Base-by-base conservation (phyloP, 345 rosid genomes). In the Clarkia xantiana region DNA sequence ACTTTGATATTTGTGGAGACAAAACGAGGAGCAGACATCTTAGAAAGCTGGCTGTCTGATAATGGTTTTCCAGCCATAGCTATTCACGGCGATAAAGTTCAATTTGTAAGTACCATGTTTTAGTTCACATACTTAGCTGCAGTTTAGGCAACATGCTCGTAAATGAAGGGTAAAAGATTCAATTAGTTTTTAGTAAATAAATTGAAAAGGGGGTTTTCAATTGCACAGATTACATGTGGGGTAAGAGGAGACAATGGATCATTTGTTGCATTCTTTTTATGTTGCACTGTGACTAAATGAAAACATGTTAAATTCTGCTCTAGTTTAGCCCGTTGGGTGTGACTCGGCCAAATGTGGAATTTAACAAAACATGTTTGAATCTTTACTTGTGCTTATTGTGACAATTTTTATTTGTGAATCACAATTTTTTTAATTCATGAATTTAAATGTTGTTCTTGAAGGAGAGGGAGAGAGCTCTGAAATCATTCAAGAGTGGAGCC, bases 1-100 rank as follows among this genome's bases (percentile, higher is more conserved):
- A 77, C 83, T 40, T 55, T 77, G 18, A 60, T 77, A 43, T 77
- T 77, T 60, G 77, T 74, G 52, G 77, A 77, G 64, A 77, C 83
- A 0, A 77, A 77, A 53, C 61, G 62, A 55, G 79, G 79, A 14
- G 83, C 83, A 0, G 83, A 77, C 74, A 62, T 68, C 51, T 60
- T 77, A 15, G 79, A 66, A 52, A 47, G 50, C 10, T 74, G 71
- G 69, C 45, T 77, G 62, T 56, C 3, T 18, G 60, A 7, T 49
- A 71, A 43, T 54, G 77, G 77, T 47, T 67, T 69, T 47, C 63
- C 66, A 1, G 77, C 83, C 11, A 62, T 49, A 13, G 75, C 77
- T 25, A 74, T 77, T 47, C 79, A 77, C 54, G 79, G 77, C 23
- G 83, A 77, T 58, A 77, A 71, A 68, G 59, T 69, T 42, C 83